Base-by-base conservation (phyloP, 2,329 filamentous ascomycete genomes). In the Scytalidium lignicola region DNA sequence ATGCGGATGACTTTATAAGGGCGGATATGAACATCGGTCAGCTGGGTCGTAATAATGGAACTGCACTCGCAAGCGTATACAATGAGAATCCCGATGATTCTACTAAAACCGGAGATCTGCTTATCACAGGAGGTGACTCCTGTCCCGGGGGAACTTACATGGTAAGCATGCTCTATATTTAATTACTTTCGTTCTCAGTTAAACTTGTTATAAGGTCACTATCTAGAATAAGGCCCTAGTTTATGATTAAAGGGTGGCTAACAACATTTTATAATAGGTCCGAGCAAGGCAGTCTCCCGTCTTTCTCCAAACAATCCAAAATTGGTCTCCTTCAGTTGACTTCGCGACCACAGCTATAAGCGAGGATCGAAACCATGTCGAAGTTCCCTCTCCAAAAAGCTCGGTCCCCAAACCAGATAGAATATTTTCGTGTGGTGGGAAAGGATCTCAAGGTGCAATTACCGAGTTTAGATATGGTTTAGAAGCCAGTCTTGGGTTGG, bases 31-130 rank as follows among this genome's bases (percentile, higher is more conserved):
- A 78, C 47, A 74, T 88, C 50, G 86, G 86, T 7, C 75, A 76
- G 45, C 82, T 88, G 55, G 75, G 79, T 46, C 86, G 86, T 59
- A 88, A 87, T 52, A 85, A 95, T 43, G 86, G 90, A 50, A 83
- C 79, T 2, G 90, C 90, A 2, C 95, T 97, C 64, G 86, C 90
- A 46, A 87, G 83, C 47, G 63, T 80, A 13, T 61, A 65, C 50
- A 63, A 63, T 50, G 55, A 58, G n/a, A 54, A 56, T 29, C 58
- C 71, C 17, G 72, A 74, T 49, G 48, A 49, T 44, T 82, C 79
- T 43, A 79, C 81, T 54, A 71, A 76, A 29, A 82, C 79, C 50
- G 82, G 83, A 2, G 91, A 96, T 64, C 76, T 95, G n/a, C 71
- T 96, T 43, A 78, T 95, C 29, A 56, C 57, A 23, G 61, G 59